Conservation (phyloP, 495 filamentous ascomycete genomes). For the Neohortaea acidophila region DNA sequence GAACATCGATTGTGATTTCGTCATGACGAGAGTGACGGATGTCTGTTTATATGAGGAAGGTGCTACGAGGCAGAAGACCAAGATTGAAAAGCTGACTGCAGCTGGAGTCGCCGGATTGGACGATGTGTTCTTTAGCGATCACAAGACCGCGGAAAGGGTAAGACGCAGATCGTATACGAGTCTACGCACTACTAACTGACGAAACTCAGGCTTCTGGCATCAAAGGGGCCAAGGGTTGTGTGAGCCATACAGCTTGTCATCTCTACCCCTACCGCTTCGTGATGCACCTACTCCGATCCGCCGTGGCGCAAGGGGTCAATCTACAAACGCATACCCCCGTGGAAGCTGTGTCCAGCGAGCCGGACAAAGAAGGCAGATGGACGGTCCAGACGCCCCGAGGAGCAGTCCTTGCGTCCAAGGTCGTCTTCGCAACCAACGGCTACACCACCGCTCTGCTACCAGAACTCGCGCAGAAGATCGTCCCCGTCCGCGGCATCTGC, state of each 20-base stretch:
- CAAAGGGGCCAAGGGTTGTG: not conserved
- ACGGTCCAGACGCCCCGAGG: not conserved
- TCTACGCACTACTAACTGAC: not conserved
- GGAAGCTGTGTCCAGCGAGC: not conserved
- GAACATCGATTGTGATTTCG: constrained; percentile 1
- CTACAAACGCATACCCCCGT: not conserved
- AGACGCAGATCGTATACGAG: not conserved
- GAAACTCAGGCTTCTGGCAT: not conserved
- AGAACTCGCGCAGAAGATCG: not conserved
- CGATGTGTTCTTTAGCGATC: not conserved
- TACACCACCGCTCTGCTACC: constrained; percentile 1
- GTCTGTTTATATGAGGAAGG: not conserved
- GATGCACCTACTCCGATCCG: not conserved
- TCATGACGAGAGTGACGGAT: not conserved
- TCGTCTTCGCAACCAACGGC: constrained; percentile 1
- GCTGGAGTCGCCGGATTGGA: not conserved
- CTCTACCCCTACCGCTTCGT: not conserved
- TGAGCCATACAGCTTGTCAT: not conserved
- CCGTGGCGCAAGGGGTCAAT: not conserved
- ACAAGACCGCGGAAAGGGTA: not conserved
- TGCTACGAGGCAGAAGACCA: not conserved
- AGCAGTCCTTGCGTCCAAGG: not conserved
- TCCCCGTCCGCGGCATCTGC: constrained; percentile 1
- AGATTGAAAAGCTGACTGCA: not conserved
- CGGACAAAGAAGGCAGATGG: not conserved